Conservation (phyloP, 805 yeast genomes). For the Candida ovalis region DNA sequence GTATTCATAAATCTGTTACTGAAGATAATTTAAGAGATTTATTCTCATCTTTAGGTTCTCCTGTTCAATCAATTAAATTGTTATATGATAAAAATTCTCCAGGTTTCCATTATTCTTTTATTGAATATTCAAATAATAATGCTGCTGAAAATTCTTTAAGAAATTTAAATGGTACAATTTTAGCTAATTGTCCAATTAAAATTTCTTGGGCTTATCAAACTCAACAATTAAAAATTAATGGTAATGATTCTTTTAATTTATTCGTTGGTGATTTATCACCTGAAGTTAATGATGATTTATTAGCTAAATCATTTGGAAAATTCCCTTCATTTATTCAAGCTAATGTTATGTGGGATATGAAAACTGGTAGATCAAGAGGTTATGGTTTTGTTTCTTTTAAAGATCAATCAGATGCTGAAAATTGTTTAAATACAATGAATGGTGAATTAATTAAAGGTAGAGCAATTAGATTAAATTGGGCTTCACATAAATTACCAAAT, state of each 20-base stretch:
- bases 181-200: conserved; percentile 53
- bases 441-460: conserved; percentile 72
- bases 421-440: conserved; percentile 68
- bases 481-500: conserved; percentile 59
- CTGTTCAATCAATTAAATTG: conserved; percentile 62
- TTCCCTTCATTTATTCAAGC: conserved; percentile 70
- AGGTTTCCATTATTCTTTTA: conserved; percentile 78
- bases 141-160: conserved; percentile 62
- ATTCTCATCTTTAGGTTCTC: conserved; percentile 52
- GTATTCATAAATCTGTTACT: conserved; percentile 57
- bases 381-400: conserved; percentile 84
- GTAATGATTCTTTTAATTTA: conserved; percentile 56
- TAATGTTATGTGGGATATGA: conserved; percentile 97
- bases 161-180: conserved; percentile 50
- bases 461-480: conserved; percentile 84
- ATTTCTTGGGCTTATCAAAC: conserved; percentile 86
- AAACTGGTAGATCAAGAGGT: conserved; percentile 86
- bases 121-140: conserved; percentile 59
- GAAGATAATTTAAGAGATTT: conserved; percentile 61
- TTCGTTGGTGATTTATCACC: conserved; percentile 85
- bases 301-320: conserved; percentile 51
- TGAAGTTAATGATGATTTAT: conserved; percentile 76
- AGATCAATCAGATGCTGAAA: conserved; percentile 65
- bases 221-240: conserved; percentile 48
- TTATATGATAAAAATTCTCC: conserved; percentile 70